Percentiles rank a stretch among this genome's conserved stretches.
Evolutionary conservation across 2,329 filamentous ascomycete species (phyloP).

Genomic region (Neofusicoccum umdonicola): DNA sequence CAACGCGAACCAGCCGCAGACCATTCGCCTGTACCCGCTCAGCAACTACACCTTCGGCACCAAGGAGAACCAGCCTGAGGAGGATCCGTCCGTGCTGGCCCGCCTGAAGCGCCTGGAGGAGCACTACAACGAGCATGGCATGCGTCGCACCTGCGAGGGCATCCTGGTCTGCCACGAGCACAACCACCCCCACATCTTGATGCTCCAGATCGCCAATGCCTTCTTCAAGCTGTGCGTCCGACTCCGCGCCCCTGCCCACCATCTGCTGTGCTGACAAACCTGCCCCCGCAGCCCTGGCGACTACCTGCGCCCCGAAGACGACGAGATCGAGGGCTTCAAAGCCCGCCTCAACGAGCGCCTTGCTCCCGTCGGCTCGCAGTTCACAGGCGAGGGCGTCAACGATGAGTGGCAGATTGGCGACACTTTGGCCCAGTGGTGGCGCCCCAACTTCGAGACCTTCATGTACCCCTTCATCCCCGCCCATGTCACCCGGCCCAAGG

Average conservation of each 20-base stretch:
- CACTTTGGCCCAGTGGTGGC: slow-evolving; percentile 96
- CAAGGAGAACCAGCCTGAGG: slow-evolving; percentile 96
- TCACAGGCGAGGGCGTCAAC: slow-evolving; percentile 80
- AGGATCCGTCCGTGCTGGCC: slow-evolving; percentile 92
- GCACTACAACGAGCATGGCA: slow-evolving; percentile 87
- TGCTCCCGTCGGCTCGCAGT: slow-evolving; percentile 81
- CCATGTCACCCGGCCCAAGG: slow-evolving; percentile 93
- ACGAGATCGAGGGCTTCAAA: slow-evolving; percentile 95
- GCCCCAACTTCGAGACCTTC: slow-evolving; percentile 98
- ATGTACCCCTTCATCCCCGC: slow-evolving; percentile 99
- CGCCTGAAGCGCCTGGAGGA: slow-evolving; percentile 93
- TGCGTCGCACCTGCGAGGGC: slow-evolving; percentile 95
- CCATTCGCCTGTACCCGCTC: slow-evolving; percentile 87
- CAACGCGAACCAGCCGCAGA: slow-evolving; percentile 82
- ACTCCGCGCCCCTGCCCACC: neutral
- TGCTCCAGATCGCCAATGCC: slow-evolving; percentile 98
- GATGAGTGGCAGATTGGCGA: slow-evolving; percentile 94
- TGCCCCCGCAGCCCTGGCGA: slow-evolving; percentile 67
- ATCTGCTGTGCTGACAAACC: neutral
- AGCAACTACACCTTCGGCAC: slow-evolving; percentile 99
- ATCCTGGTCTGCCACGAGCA: slow-evolving; percentile 98
- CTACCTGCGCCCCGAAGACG: slow-evolving; percentile 84
- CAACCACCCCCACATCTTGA: slow-evolving; percentile 97
- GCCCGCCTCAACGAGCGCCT: slow-evolving; percentile 85
- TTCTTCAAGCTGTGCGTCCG: slow-evolving; percentile 84